Conservation (phyloP, 1,139 yeast genomes). For the Suhomyces terraborum region DNA sequence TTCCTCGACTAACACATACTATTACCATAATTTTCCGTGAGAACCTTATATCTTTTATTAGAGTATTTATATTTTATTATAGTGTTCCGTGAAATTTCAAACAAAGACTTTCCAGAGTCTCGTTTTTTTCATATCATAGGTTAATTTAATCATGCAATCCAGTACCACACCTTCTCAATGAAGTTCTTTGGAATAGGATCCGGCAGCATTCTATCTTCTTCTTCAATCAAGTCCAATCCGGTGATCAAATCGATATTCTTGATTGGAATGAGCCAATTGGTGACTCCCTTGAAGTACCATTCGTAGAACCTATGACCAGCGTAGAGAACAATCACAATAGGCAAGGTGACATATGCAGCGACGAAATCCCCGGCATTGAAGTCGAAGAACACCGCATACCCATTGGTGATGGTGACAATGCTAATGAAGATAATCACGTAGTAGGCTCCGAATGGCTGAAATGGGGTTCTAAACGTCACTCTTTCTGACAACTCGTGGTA, state of each 20-base stretch:
- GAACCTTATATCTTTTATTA: too few species aligned
- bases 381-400: slow-evolving; percentile 58
- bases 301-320: slow-evolving; percentile 42
- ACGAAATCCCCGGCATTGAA: slow-evolving; percentile 54
- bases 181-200: slow-evolving; percentile 23
- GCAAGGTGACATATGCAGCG: slow-evolving; percentile 64
- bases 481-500: slow-evolving; percentile 45
- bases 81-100: too few species aligned
- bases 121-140: neutral
- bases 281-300: slow-evolving; percentile 30
- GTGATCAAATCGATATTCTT: slow-evolving; percentile 47
- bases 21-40: neutral
- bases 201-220: slow-evolving; percentile 26
- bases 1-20: too few species aligned
- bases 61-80: too few species aligned
- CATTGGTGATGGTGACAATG: slow-evolving; percentile 55
- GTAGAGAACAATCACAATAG: slow-evolving; percentile 52
- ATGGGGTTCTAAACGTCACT: slow-evolving; percentile 49
- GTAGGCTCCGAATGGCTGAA: slow-evolving; percentile 54
- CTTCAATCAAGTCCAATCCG: slow-evolving; percentile 44
- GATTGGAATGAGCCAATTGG: slow-evolving; percentile 38
- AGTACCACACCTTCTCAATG: slow-evolving; percentile 25
- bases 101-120: slow-evolving; percentile 3
- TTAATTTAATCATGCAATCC: slow-evolving; percentile 18
- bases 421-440: slow-evolving; percentile 49